Evolutionary conservation across 2,329 filamentous ascomycete species (phyloP).

Genomic region (Plectosphaerella sp.): DNA sequence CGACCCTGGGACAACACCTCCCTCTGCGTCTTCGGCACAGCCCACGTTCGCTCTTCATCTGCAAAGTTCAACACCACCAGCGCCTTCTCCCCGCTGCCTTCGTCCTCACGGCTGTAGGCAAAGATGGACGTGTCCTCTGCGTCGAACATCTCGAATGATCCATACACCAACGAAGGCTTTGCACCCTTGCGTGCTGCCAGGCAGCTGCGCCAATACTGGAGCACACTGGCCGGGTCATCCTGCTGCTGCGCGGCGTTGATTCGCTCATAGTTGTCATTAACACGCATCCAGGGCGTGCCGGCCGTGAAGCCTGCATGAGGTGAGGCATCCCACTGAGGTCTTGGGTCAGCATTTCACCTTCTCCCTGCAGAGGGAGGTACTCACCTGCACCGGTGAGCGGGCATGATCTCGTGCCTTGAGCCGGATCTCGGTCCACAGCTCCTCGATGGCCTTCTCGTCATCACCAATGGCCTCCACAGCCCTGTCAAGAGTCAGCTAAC

Average conservation of each 20-base stretch:
- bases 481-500: background rate
- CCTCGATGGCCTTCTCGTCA: background rate
- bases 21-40: slow-evolving; percentile 13
- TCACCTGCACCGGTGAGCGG: background rate
- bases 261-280: background rate
- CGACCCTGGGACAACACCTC: slow-evolving; percentile 9
- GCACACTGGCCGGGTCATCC: background rate
- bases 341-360: background rate
- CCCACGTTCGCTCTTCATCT: slow-evolving; percentile 18
- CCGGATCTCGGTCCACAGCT: background rate
- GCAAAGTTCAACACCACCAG: slow-evolving; percentile 28
- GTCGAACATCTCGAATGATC: background rate
- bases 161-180: background rate
- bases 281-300: background rate
- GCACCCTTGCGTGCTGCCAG: background rate
- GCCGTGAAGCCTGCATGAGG: background rate
- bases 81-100: slow-evolving; percentile 14
- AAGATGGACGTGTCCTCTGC: background rate
- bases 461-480: background rate
- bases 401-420: slow-evolving; percentile 1
- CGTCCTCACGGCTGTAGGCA: background rate
- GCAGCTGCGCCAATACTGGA: background rate
- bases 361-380: background rate
- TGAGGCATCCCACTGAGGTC: background rate
- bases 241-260: background rate